Evolutionary conservation across 352 stramenopile species (phyloP), one percentile per base, ranked within the genome.

Genomic region (Globisporangium nagaii): DNA sequence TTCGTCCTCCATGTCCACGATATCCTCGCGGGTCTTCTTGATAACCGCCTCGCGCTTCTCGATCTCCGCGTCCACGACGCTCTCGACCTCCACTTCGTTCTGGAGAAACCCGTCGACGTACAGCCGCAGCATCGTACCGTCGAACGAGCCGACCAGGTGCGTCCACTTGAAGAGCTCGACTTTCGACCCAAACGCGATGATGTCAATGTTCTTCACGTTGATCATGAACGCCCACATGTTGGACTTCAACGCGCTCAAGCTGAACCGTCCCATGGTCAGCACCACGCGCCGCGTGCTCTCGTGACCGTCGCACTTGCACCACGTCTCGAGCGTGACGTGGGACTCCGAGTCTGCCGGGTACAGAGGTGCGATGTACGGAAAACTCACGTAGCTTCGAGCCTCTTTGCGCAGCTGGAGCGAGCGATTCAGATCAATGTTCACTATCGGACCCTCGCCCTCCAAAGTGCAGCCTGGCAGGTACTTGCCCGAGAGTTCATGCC

Each of bases 101-200:
- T 86, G 70, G 0, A 91, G 51, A 20, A 75, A 76, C 0, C 79
- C 74, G 58, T 97, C 69, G 12, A 96, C 82, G 54, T 85, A 97
- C 12, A 97, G 65, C 12, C 80, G 66, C 34, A 94, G 36, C 30
- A 88, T 80, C 19, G 84, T 95, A 4, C 91, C 90, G 47, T 97
- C 89, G 53, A 88, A 97, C 27, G 84, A 96, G 2, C 79, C 86
- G 3, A 90, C 80, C 12, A 98, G 53, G 62, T 97, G 77, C 24
- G 78, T 88, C 90, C 90, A 97, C 40, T 87, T 75, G 20, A 81
- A 58, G 4, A 84, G 39, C 8, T 80, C 70, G 4, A 94, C 70
- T 30, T 66, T 58, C 4, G 71, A 62, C 4, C 73, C 81, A 53
- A 67, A 75, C 6, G 78, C 75, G 0, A 82, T 51, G 25, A 95